Evolutionary conservation across 1,139 yeast genomes (phyloP), one percentile per base, ranked within the genome.

Genomic region (Candida gigantensis): DNA sequence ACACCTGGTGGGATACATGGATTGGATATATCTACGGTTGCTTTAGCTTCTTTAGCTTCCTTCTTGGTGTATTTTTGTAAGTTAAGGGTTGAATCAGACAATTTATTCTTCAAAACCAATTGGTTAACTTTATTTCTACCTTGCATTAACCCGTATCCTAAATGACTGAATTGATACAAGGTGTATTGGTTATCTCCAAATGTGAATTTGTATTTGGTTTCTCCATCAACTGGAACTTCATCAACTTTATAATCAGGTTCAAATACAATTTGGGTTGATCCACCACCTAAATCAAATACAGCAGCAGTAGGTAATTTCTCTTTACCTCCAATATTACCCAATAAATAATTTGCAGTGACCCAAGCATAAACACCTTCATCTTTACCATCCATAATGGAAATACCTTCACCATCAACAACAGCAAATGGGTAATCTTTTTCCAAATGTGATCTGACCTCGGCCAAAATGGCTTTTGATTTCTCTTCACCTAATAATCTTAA

Each of bases 351-450:
- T 36, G 97, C 83, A 25, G 98, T 92, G 58, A 92, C 84, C 99
- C 99, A 92, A 1, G 98, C 98, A 55, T 80, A 92, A n/a, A 92
- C 97, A 58, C 98, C 99, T 68, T 92, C 98, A 52, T 90, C 96
- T 44, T 79, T 83, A 49, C 98, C 98, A 41, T 86, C 92, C 97
- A 92, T 90, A 52, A 92, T 84, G 8, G 90, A 75, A 41, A 92
- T 74, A 40, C 97, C 97, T 42, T 87, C 85, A 34, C 82, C 88
- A 7, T 73, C 76, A 32, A 89, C 95, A 28, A 92, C 89, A 1
- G 96, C 84, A 68, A 92, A 94, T 35, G 97, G 97, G 59, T 79
- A 92, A 46, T 86, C 81, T 2, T 67, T 63, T 55, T 84, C 87
- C 44, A 92, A 69, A 57, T 88, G 95, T 11, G 57, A 54, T 56